Evolutionary conservation across 2,329 filamentous ascomycete species (phyloP), one percentile per base, ranked within the genome.

Genomic region (Xylariales sp.): DNA sequence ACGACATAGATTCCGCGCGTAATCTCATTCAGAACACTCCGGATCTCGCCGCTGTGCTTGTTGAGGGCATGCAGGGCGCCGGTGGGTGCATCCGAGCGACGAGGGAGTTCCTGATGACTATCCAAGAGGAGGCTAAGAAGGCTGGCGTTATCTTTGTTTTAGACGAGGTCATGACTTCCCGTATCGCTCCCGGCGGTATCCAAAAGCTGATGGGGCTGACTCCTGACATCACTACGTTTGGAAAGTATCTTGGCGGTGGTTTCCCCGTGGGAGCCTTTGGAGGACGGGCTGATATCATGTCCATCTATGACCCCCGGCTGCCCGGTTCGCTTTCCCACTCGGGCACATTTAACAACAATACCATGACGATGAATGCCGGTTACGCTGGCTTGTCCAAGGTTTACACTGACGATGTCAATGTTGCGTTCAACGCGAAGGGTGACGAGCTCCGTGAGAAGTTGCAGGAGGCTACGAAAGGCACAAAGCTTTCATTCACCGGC

Each of bases 141-240:
- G 55, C 53, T 0, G 73, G 72, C 2, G 74, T 75, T 0, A 41
- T 87, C 1, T 70, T 88, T 45, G 78, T 88, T 24, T 62, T 85
- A 12, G 83, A 88, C 53, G 83, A 88, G 57, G 82, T 87, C 5
- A 82, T 85, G 72, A 85, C 81, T 0, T 81, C 76, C 4, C 68
- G 82, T 3, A 58, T 85, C 19, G 58, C 65, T 14, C 62, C 62
- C 2, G 60, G 66, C 6, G 80, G 82, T 1, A 54, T 79, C 4
- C 65, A 69, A 5, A 50, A 56, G 3, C 42, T 59, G 16, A 41
- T 63, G 18, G 63, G 58, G 2, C 52, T 81, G 6, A 61, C 59
- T 3, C 79, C 81, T 0, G 82, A 85, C 50, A 54, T 85, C 37
- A 78, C 72, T 30, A 81, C 78, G 0, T 56, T 85, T 28, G 82